Base-by-base conservation (phyloP, 371 early-diverging fungal species). In the Homolaphlyctis polyrhiza region DNA sequence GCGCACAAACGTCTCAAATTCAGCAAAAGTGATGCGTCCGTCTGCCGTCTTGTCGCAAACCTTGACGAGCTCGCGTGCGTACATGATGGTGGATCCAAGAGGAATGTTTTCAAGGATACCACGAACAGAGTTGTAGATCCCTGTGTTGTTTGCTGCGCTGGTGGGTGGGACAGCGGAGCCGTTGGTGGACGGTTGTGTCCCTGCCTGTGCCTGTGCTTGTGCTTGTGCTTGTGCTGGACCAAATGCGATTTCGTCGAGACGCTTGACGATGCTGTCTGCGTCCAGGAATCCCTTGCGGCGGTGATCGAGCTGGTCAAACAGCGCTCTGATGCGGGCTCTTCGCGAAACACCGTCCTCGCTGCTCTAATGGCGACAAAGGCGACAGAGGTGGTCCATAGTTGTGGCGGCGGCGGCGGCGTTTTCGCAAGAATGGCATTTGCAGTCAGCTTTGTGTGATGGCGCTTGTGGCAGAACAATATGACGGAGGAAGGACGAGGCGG, bases 1-100 rank as follows among this genome's bases (percentile, higher is more conserved):
- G 11, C 81, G 71, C 0, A 89, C 86, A 72, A 88, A 91, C 52
- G 76, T 70, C 62, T 82, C 82, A 68, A 91, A 91, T 64, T 89
- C 91, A 50, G 78, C 75, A 70, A 85, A 88, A 51, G 79, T 81
- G 50, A 91, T 78, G 2, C 79, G 48, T 16, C 87, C 87, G 68
- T 86, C 85, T 33, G 78, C 73, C 1, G 84, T 75, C n/a, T 83
- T 79, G 66, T 87, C 86, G 62, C 83, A 84, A 55, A 70, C 77
- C 51, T 73, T 70, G 8, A 88, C 66, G 18, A 87, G 71, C 63
- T 88, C 86, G 25, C 51, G 6, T 18, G 71, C 71, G 50, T 71
- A 71, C 65, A 71, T 71, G 29, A 60, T 18, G 4, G 65, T 48
- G 0, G 67, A 62, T 27, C 67, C 67, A 11, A 58, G n/a, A 1